Evolutionary conservation across 768 basidiomycete genomes (phyloP), one percentile per base, ranked within the genome.

Genomic region (Lyophyllum semitale): DNA sequence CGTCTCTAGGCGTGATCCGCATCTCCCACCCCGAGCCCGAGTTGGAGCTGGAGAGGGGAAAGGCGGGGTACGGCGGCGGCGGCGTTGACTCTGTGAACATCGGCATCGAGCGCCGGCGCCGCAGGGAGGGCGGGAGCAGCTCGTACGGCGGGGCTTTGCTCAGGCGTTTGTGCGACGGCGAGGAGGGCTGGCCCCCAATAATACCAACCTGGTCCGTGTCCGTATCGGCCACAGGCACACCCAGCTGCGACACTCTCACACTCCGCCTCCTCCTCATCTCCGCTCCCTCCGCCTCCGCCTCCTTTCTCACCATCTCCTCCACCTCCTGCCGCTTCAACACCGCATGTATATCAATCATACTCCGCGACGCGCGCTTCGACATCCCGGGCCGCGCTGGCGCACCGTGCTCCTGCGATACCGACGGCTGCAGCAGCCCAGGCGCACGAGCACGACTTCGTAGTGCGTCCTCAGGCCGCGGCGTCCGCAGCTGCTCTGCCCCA

Each of bases 31-130:
- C n/a, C n/a, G n/a, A n/a, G n/a, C n/a, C n/a, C n/a, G 47, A 61
- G 48, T 51, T 47, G 59, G 61, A 56, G 63, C 63, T 44, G 57
- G 45, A 61, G 59, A 12, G 64, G 69, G 23, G 60, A 47, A 73
- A 73, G 8, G 64, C 63, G 17, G 86, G 87, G 62, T 89, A 91
- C 0, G 89, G 88, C 1, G 90, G 89, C 17, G 89, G 89, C 23
- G 77, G 74, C 1, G 80, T 73, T 13, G 79, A 71, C 3, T 81
- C 77, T 45, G 73, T 83, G 66, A 84, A 89, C 35, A 78, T 86
- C 1, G 88, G 90, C 78, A 91, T 81, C 30, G 90, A 91, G 18
- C 84, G 79, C 27, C 81, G 79, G n/a, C 85, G 76, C 27, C 82
- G 80, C 18, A 87, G 12, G 79, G 35, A 15, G 15, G 40, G 43